Percentiles rank a stretch among this genome's conserved stretches.
phyloP scores from a whole-genome alignment of 805 yeast genomes.

The Millerozyma miso region DNA sequence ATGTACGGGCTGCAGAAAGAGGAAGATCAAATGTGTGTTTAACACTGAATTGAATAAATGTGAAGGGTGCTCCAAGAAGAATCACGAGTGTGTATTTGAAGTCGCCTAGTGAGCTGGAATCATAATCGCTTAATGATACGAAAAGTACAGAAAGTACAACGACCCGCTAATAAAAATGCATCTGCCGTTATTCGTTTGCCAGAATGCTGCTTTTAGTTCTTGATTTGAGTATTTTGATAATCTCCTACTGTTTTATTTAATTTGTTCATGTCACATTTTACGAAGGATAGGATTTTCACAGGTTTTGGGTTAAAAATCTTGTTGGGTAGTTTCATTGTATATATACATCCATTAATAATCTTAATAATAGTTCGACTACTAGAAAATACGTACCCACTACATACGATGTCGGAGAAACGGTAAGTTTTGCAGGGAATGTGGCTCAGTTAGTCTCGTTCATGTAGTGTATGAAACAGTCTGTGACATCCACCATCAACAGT shows the following conservation, averaged over 20 bases:
- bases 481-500: constrained; percentile 27
- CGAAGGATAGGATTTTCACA: not conserved
- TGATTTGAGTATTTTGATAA: not conserved
- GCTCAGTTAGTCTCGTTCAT: not conserved
- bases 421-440: not conserved
- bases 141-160: not conserved
- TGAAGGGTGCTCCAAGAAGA: constrained; percentile 39
- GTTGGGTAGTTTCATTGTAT: not conserved
- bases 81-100: constrained; percentile 30
- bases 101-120: constrained; percentile 1
- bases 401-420: too few relatives aligned
- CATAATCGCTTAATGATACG: too few relatives aligned
- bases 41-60: constrained; percentile 27
- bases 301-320: not conserved
- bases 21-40: constrained; percentile 41
- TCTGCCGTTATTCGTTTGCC: not conserved
- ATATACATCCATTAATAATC: not conserved
- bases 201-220: not conserved
- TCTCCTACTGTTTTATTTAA: not conserved
- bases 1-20: constrained; percentile 37
- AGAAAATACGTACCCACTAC: too few relatives aligned
- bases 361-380: too few relatives aligned
- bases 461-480: constrained; percentile 20
- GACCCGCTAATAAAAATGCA: not conserved
- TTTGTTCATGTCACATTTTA: not conserved